A percentile compares a stretch with the other conserved stretches of the same genome.
Evolutionary conservation across 495 filamentous ascomycete species (phyloP).

Genomic region (Saxophila tyrrhenica): DNA sequence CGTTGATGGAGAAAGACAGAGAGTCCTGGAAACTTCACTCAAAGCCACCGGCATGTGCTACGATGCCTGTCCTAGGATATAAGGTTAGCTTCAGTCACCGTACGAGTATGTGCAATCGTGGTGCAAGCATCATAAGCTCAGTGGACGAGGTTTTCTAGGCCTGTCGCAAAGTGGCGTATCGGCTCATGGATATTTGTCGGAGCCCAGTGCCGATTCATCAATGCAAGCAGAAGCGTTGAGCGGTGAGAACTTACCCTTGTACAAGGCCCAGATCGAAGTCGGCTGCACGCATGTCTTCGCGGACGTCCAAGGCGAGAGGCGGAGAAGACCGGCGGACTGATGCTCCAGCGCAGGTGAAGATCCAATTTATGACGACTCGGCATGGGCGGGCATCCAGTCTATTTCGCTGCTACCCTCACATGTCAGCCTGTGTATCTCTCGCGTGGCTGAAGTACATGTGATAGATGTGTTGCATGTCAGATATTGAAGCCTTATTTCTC

Average conservation of each 20-base stretch:
- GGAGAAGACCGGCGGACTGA: background rate
- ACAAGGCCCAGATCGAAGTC: slow-evolving; percentile 13
- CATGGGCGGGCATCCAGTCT: no score
- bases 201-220: slow-evolving; percentile 99
- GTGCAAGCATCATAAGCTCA: no score
- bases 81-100: no score
- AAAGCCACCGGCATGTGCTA: no score
- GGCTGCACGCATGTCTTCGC: background rate
- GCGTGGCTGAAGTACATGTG: no score
- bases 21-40: no score
- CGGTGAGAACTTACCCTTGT: slow-evolving; percentile 7
- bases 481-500: slow-evolving; percentile 40
- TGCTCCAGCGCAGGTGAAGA: no score
- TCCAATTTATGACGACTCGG: no score
- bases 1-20: no score
- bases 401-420: no score
- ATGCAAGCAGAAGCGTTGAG: slow-evolving; percentile 30
- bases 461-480: background rate
- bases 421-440: background rate
- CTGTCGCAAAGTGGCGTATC: slow-evolving; percentile 94
- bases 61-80: no score
- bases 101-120: no score
- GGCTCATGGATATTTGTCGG: slow-evolving; percentile 65
- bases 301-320: background rate
- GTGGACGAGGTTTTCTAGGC: slow-evolving; percentile 99